phyloP scores from a whole-genome alignment of 768 basidiomycete species.

The Russula sp. region DNA sequence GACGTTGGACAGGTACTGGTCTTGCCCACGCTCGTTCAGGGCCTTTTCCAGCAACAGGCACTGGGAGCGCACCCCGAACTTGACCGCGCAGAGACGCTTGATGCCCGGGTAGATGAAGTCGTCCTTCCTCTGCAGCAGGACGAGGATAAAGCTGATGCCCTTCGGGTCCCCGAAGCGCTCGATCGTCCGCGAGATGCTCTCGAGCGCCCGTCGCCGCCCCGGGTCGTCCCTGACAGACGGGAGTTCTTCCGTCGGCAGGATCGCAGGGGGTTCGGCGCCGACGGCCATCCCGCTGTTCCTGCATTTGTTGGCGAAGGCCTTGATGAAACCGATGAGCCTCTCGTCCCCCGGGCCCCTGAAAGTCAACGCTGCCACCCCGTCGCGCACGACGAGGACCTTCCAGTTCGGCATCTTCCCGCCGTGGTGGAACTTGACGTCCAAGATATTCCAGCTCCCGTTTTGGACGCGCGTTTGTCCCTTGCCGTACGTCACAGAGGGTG shows the following conservation, averaged over 20 bases:
- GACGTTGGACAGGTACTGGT: slow-evolving; percentile 79
- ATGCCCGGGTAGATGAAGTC: slow-evolving; percentile 77
- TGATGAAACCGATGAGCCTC: slow-evolving; percentile 39
- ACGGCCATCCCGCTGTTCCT: slow-evolving; percentile 51
- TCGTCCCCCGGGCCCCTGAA: slow-evolving; percentile 42
- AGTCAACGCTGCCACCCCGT: slow-evolving; percentile 33
- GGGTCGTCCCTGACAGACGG: slow-evolving; percentile 34
- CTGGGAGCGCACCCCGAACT: slow-evolving; percentile 70
- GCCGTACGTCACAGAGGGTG: slow-evolving; percentile 53
- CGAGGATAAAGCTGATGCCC: slow-evolving; percentile 61
- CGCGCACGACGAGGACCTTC: slow-evolving; percentile 63
- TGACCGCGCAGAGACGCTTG: slow-evolving; percentile 69
- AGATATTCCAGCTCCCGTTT: slow-evolving; percentile 74
- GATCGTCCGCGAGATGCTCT: slow-evolving; percentile 34
- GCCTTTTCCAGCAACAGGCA: slow-evolving; percentile 66
- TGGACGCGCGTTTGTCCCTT: slow-evolving; percentile 39
- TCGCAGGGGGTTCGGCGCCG: slow-evolving; percentile 33
- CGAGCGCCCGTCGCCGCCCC: slow-evolving; percentile 40
- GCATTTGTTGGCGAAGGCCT: slow-evolving; percentile 53
- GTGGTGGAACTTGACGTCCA: slow-evolving; percentile 60
- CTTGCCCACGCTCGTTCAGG: slow-evolving; percentile 49
- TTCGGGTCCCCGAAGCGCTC: slow-evolving; percentile 16
- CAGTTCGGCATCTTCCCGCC: slow-evolving; percentile 50
- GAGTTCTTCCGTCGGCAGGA: slow-evolving; percentile 32
- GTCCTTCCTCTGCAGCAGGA: slow-evolving; percentile 61